Conservation (phyloP, 108 stramenopile genomes). For the Skeletonema potamos region DNA sequence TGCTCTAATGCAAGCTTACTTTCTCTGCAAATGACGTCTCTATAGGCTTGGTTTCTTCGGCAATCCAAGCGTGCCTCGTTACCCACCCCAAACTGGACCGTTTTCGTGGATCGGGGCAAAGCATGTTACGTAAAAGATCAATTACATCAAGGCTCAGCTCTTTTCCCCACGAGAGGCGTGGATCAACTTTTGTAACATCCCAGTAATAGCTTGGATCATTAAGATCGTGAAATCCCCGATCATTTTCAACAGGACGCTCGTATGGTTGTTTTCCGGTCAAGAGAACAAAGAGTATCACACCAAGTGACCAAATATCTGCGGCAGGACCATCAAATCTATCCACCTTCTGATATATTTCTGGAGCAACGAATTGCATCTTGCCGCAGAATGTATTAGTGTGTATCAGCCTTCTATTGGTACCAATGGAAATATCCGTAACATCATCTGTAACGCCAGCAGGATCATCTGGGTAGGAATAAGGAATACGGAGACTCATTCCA, state of each 20-base stretch:
- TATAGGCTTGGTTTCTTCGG: neutral
- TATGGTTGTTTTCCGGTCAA: constrained; percentile 83
- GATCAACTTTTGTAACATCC: constrained; percentile 50
- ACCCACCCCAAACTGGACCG: constrained; percentile 71
- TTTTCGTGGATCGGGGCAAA: constrained; percentile 60
- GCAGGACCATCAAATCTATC: constrained; percentile 75
- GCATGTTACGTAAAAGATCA: constrained; percentile 69
- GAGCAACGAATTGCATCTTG: constrained; percentile 84
- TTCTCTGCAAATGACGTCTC: neutral
- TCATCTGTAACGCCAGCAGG: constrained; percentile 33
- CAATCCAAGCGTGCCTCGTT: constrained; percentile 37
- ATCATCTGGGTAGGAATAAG: constrained; percentile 61
- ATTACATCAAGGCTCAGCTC: constrained; percentile 41
- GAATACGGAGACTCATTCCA: constrained; percentile 90
- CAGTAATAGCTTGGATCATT: constrained; percentile 67
- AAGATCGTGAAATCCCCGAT: constrained; percentile 59
- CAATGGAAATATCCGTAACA: constrained; percentile 59
- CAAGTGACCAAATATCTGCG: constrained; percentile 88
- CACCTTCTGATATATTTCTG: constrained; percentile 69
- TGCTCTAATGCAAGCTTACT: too few relatives aligned
- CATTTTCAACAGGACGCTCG: constrained; percentile 56
- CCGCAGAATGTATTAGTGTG: constrained; percentile 62
- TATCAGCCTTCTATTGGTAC: constrained; percentile 56
- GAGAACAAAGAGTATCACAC: constrained; percentile 87
- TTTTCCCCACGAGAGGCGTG: constrained; percentile 62